Percentiles rank a stretch among this genome's conserved stretches.
These are phyloP conservation scores for Pterula multifida DNA, from an alignment of 1,284 basidiomycete species.

Conservation along the genomic window DNA sequence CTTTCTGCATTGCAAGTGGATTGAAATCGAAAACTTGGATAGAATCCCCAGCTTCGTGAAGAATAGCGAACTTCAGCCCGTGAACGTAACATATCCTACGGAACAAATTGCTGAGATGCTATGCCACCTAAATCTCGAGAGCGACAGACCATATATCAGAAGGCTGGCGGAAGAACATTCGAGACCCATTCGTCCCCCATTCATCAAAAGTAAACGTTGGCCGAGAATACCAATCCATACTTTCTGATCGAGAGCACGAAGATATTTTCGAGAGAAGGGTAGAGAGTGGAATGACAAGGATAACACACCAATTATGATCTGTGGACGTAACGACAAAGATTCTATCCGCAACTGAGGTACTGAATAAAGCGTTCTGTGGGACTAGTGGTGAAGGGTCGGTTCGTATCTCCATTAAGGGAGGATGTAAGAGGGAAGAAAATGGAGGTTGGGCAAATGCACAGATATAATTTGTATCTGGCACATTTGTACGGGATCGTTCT, in stretches of 20 bases:
- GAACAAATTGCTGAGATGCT: neutral
- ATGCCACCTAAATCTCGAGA: neutral
- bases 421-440: slow-evolving; percentile 1
- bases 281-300: slow-evolving; percentile 8
- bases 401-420: neutral
- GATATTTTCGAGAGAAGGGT: slow-evolving; percentile 4
- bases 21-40: neutral
- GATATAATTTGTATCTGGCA: slow-evolving; percentile 3
- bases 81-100: neutral
- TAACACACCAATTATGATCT: neutral
- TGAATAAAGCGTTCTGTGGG: slow-evolving; percentile 6
- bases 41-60: neutral
- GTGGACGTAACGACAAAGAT: slow-evolving; percentile 7
- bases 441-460: slow-evolving; percentile 1
- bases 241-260: neutral
- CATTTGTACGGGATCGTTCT: neutral
- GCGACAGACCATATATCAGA: slow-evolving; percentile 8
- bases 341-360: slow-evolving; percentile 5
- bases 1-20: neutral
- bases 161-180: slow-evolving; percentile 4
- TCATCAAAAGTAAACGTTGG: slow-evolving; percentile 5
- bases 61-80: neutral
- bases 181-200: slow-evolving; percentile 9
- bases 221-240: neutral
- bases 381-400: slow-evolving; percentile 1